A percentile compares a stretch with the other conserved stretches of the same genome.
phyloP scores from a whole-genome alignment of 106 monocot genomes.

The Acorus gramineus region DNA sequence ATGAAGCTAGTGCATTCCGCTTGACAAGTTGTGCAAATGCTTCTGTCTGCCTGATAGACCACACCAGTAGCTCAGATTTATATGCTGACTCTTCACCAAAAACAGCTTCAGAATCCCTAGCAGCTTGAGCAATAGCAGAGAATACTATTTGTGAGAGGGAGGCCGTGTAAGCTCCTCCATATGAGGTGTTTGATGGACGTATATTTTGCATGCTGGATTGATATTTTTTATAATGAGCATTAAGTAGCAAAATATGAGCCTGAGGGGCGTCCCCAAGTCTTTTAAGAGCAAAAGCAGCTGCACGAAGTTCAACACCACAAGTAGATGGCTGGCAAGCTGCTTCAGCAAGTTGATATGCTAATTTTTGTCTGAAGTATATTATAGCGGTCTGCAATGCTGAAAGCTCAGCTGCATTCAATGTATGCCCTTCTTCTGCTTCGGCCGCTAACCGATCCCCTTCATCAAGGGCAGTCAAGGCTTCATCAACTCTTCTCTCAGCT shows the following conservation, averaged over 20 bases:
- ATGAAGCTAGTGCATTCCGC: constrained; percentile 85
- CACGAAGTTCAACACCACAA: constrained; percentile 87
- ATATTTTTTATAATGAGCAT: constrained; percentile 78
- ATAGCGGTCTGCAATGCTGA: constrained; percentile 34
- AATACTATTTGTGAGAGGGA: constrained; percentile 91
- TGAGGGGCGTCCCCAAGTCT: constrained; percentile 87
- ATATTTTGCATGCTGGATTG: constrained; percentile 85
- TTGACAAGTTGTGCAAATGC: constrained; percentile 78
- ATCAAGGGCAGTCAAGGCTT: constrained; percentile 86
- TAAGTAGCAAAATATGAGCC: constrained; percentile 73
- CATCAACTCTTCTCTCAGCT: constrained; percentile 91
- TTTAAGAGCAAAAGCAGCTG: constrained; percentile 79
- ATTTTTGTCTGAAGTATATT: constrained; percentile 46
- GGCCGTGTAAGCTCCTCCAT: constrained; percentile 93
- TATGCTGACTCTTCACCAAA: constrained; percentile 72
- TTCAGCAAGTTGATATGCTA: constrained; percentile 88
- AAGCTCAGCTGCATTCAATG: constrained; percentile 20
- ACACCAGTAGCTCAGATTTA: constrained; percentile 75
- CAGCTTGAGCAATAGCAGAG: constrained; percentile 88
- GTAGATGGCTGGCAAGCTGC: constrained; percentile 92
- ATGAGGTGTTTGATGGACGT: constrained; percentile 85
- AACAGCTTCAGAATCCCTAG: constrained; percentile 74
- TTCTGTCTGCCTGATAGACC: constrained; percentile 76
- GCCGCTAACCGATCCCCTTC: constrained; percentile 58
- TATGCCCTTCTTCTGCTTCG: constrained; percentile 50